Conservation (phyloP, 176 grass and related monocot genomes). For the Poa annua region DNA sequence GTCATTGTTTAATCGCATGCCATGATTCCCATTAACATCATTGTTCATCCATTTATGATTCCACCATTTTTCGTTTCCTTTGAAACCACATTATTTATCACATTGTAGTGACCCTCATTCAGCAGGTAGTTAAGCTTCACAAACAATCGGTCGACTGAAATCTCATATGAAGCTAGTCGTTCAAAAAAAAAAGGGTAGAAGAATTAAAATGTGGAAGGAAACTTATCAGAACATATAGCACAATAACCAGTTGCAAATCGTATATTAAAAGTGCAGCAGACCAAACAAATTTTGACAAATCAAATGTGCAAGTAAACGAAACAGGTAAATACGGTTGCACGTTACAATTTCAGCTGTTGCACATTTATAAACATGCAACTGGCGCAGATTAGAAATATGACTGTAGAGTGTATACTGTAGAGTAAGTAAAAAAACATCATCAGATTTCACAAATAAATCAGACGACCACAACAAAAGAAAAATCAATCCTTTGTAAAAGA, state of each 20-base stretch:
- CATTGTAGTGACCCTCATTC: neutral
- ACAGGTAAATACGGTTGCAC: too few species aligned
- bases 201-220: neutral
- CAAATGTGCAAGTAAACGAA: neutral
- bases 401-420: too few species aligned
- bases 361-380: too few species aligned
- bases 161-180: neutral
- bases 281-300: too few species aligned
- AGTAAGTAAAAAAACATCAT: too few species aligned
- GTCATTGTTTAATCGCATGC: slow-evolving; percentile 51
- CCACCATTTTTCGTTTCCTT: neutral
- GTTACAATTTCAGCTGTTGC: too few species aligned
- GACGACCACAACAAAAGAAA: too few species aligned
- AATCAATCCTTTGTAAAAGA: neutral
- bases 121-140: neutral
- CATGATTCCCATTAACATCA: slow-evolving; percentile 41
- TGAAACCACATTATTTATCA: neutral
- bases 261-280: too few species aligned
- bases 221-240: neutral
- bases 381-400: too few species aligned
- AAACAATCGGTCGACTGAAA: neutral
- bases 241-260: neutral
- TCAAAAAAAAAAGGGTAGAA: neutral
- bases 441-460: too few species aligned
- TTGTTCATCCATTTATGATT: neutral